phyloP scores from a whole-genome alignment of 78 protist genomes.

The Dictyostelium firmibasis region DNA sequence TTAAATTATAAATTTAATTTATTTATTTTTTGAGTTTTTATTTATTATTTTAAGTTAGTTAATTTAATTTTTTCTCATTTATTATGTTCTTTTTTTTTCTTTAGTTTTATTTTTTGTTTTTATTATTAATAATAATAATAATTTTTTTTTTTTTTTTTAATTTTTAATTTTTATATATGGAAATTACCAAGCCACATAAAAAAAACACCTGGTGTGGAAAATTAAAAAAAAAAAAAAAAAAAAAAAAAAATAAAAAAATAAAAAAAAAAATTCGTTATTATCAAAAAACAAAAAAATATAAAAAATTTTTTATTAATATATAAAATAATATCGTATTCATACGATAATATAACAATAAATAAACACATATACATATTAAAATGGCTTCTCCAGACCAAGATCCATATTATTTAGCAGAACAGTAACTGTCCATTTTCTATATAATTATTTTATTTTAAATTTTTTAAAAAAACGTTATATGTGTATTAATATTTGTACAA shows the following conservation, averaged over 20 bases:
- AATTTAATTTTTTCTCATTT: too few relatives aligned
- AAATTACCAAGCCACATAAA: not conserved
- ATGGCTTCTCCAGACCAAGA: conserved; percentile 26
- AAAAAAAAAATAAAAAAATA: not conserved
- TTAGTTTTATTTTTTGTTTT: too few relatives aligned
- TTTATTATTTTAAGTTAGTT: too few relatives aligned
- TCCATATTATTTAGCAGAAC: conserved; percentile 36
- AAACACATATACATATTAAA: not conserved
- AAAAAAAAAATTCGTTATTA: not conserved
- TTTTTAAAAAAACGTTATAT: not conserved
- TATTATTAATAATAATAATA: too few relatives aligned
- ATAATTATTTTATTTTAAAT: too few relatives aligned
- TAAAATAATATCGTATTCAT: not conserved
- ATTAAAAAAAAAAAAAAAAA: not conserved
- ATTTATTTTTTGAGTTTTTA: too few relatives aligned
- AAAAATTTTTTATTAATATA: not conserved
- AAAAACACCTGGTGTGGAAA: not conserved
- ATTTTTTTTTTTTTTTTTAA: too few relatives aligned
- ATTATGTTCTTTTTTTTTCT: too few relatives aligned
- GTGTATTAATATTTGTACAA: not conserved
- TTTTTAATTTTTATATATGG: not conserved
- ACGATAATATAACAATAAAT: not conserved
- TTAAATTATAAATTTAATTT: too few relatives aligned
- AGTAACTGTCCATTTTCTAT: not conserved
- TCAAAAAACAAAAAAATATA: not conserved